Conservation (phyloP, 2,329 filamentous ascomycete genomes). For the Pestalotiopsis sp. region DNA sequence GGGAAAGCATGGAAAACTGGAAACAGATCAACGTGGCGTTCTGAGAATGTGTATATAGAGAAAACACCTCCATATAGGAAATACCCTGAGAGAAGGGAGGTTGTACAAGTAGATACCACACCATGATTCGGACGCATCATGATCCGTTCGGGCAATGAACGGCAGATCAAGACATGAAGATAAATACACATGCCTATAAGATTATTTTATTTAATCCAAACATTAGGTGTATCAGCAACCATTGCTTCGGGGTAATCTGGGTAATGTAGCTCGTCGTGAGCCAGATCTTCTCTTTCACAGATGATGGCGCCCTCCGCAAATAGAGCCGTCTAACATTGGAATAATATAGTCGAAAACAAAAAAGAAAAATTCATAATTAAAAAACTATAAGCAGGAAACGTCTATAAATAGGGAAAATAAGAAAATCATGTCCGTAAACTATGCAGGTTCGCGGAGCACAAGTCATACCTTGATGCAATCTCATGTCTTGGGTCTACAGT, state of each 20-base stretch:
- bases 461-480: background rate
- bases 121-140: background rate
- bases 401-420: background rate
- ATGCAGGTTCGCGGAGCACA: background rate
- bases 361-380: background rate
- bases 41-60: background rate
- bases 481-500: background rate
- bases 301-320: background rate
- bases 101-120: slow-evolving; percentile 2
- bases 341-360: background rate
- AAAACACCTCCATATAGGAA: background rate
- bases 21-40: background rate
- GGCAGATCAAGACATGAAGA: background rate
- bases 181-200: background rate
- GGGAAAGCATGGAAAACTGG: background rate
- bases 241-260: background rate
- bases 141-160: background rate
- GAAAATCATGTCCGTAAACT: background rate
- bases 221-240: background rate
- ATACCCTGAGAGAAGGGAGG: background rate
- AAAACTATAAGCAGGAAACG: background rate
- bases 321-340: too few species aligned
- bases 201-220: background rate
- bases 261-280: too few species aligned
- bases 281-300: background rate